Base-by-base conservation (phyloP, 2,329 filamentous ascomycete species). In the Ophiostoma montium region DNA sequence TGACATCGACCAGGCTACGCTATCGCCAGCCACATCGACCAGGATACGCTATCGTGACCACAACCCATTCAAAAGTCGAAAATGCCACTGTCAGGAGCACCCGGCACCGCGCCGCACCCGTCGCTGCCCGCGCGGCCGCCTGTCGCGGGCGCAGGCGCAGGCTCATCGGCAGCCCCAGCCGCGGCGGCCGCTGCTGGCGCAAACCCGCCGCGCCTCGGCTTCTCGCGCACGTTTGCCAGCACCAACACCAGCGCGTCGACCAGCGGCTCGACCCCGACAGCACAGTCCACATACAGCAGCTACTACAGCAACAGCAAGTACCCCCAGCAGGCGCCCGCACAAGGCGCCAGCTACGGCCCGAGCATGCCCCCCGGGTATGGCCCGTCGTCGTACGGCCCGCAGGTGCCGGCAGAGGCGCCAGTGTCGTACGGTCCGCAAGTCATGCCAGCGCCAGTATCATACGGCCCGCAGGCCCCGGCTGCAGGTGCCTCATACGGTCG, bases 371-470 rank as follows among this genome's bases (percentile, higher is more conserved):
- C 42, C 10, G 33, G 54, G 57, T 67, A 53, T 52, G 41, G 41
- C 10, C 32, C 47, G 19, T 18, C 43, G 19, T 31, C 39, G 12
- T 52, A 52, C 23, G 50, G 47, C 0, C 50, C 46, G 3, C 50
- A 49, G 32, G 13, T 15, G 27, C 35, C 45, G 15, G 11, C 33
- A 13, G 15, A 15, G 30, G 21, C 35, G 11, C 11, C 19, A n/a
- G n/a, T n/a, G 16, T 35, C 30, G 11, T 42, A 44, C 21, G 43
- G 32, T 89, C 55, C 74, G 77, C 52, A 94, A 94, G 62, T 86
- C 89, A 0, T 95, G 94, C 61, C 81, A n/a, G 21, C 35, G 11
- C 11, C 21, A 27, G 5, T 8, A 13, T 35, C 30, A 13, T 42
- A 44, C 18, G 43, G 32, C 89, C 23, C 23, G 8, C 81, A 11